Percentiles rank a stretch among this genome's conserved stretches.
Conservation (phyloP, 768 basidiomycete species). For the Solioccasus polychromus region DNA sequence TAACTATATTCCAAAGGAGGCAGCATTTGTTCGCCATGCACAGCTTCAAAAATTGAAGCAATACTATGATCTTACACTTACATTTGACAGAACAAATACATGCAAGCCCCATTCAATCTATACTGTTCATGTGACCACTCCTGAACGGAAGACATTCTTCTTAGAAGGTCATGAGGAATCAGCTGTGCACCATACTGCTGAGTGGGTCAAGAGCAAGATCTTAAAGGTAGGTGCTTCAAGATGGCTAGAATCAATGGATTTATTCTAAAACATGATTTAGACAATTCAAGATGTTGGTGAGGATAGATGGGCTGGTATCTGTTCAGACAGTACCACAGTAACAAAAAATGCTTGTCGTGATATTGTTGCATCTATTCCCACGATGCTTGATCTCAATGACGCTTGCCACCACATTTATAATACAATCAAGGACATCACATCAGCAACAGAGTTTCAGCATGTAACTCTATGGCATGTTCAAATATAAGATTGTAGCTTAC, state of each 20-base stretch:
- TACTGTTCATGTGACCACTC: not conserved
- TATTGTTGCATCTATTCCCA: not conserved
- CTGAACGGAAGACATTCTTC: not conserved
- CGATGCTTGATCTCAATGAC: not conserved
- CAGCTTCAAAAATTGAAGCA: not conserved
- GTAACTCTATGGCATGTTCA: not conserved
- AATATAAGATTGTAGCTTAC: too few relatives aligned
- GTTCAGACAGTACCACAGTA: not conserved
- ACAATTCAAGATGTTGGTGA: not conserved
- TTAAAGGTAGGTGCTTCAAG: not conserved
- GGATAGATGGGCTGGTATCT: not conserved
- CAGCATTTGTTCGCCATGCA: not conserved
- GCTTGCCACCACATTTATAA: not conserved
- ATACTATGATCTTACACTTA: not conserved
- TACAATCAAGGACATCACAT: not conserved
- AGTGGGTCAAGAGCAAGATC: conserved; percentile 1
- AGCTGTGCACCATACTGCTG: not conserved
- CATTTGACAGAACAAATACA: not conserved
- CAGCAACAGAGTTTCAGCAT: not conserved
- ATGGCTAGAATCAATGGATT: not conserved
- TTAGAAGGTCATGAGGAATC: conserved; percentile 1
- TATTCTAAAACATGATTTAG: too few relatives aligned
- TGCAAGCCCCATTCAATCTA: not conserved
- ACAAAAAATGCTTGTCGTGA: not conserved
- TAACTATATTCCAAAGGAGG: conserved; percentile 1